Evolutionary conservation across 768 basidiomycete species (phyloP).

Genomic region (Coprinopsis marcescibilis): DNA sequence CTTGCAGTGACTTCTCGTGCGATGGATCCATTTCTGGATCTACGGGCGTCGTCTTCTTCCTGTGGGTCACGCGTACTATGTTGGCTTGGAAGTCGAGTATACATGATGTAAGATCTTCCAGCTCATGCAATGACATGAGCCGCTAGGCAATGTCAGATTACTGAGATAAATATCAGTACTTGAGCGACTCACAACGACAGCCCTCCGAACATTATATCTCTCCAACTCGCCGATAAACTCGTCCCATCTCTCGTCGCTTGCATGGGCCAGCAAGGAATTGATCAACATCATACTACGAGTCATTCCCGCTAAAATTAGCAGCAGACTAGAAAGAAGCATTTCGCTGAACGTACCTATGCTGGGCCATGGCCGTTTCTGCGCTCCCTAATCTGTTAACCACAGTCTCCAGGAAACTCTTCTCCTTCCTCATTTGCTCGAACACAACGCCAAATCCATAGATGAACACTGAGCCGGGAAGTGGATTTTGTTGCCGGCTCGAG

Average conservation of each 20-base stretch:
- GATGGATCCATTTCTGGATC: constrained; percentile 58
- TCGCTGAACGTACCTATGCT: constrained; percentile 54
- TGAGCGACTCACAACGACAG: constrained; percentile 65
- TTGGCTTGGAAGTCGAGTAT: constrained; percentile 88
- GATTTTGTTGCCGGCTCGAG: constrained; percentile 54
- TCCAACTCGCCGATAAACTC: constrained; percentile 74
- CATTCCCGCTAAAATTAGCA: constrained; percentile 5
- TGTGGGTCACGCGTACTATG: constrained; percentile 70
- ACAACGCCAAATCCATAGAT: constrained; percentile 81
- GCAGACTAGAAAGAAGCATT: not conserved
- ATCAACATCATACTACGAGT: constrained; percentile 76
- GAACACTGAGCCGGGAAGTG: constrained; percentile 68
- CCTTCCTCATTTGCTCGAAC: constrained; percentile 76
- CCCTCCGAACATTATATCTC: constrained; percentile 70
- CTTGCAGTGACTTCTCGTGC: constrained; percentile 52
- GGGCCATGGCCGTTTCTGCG: constrained; percentile 79
- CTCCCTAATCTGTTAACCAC: constrained; percentile 77
- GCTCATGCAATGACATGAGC: constrained; percentile 76
- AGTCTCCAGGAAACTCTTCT: constrained; percentile 65
- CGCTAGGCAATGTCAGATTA: constrained; percentile 37
- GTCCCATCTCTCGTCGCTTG: constrained; percentile 73
- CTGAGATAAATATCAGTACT: not conserved
- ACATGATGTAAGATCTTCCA: constrained; percentile 76
- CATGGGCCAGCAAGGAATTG: constrained; percentile 77
- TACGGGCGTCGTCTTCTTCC: constrained; percentile 75